Percentiles rank a stretch among this genome's conserved stretches.
Evolutionary conservation across 2,329 filamentous ascomycete species (phyloP).

Genomic region (Fonsecaea nubica): DNA sequence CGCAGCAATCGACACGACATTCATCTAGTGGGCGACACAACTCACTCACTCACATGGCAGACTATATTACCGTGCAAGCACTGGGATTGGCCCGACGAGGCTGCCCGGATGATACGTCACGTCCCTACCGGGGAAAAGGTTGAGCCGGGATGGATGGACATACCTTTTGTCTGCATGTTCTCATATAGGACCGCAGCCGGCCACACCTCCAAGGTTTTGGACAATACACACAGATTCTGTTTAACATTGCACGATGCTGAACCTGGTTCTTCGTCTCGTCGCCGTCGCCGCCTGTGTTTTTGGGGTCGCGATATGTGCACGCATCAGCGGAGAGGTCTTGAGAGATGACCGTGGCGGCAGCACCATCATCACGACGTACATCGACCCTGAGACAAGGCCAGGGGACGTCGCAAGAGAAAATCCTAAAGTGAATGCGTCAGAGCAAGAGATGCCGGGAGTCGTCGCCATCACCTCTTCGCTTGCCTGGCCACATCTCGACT

Average conservation of each 20-base stretch:
- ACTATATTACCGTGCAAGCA: neutral
- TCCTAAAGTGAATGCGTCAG: neutral
- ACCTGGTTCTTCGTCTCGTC: conserved; percentile 22
- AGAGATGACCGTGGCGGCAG: neutral
- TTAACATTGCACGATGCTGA: conserved; percentile 21
- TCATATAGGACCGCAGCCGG: too few relatives aligned
- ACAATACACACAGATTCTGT: neutral
- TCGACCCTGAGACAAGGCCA: neutral
- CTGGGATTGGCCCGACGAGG: neutral
- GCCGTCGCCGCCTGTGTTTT: conserved; percentile 21
- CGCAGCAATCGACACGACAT: neutral
- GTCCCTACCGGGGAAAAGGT: neutral
- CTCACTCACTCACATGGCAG: neutral
- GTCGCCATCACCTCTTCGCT: neutral
- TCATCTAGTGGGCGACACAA: too few relatives aligned
- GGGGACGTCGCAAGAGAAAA: neutral
- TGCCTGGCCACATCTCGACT: neutral
- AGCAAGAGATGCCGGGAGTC: neutral
- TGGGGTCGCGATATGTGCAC: conserved; percentile 25
- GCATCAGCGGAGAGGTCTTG: conserved; percentile 24
- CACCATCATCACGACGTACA: neutral
- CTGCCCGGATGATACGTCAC: neutral
- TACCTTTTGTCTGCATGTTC: neutral
- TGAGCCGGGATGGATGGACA: neutral
- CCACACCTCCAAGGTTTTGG: neutral